These are phyloP conservation scores for Ceratopteris richardii DNA, from an alignment of 75 land plant species.

Conservation along the genomic window DNA sequence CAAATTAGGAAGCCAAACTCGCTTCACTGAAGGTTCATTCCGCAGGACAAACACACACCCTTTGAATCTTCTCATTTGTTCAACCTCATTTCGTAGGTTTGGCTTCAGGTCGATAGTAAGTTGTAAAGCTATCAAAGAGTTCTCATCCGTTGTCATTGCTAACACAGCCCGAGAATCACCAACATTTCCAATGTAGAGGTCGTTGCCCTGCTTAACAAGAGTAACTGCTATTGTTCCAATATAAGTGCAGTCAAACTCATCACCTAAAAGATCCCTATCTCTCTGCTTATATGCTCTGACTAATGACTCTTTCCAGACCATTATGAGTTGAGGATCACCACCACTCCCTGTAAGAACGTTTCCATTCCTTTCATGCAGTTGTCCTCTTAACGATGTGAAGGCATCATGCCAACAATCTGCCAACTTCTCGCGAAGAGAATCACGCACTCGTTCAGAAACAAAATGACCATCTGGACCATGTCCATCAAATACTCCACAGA, in stretches of 20 bases:
- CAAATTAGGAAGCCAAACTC: constrained; percentile 81
- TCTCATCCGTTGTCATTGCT: constrained; percentile 51
- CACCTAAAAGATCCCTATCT: constrained; percentile 50
- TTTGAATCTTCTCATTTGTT: constrained; percentile 60
- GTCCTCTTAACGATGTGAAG: neutral
- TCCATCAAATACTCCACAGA: too few species aligned
- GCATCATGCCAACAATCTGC: too few species aligned
- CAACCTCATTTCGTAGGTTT: too few species aligned
- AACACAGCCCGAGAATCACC: constrained; percentile 83
- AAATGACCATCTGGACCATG: too few species aligned
- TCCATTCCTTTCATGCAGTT: neutral
- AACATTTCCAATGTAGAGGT: constrained; percentile 52
- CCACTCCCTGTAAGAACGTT: neutral
- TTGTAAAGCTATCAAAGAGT: constrained; percentile 46
- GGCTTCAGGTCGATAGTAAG: constrained; percentile 59
- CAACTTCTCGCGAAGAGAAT: too few species aligned
- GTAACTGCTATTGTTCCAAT: constrained; percentile 61
- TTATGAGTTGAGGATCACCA: too few species aligned
- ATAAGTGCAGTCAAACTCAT: too few species aligned
- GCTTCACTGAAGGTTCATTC: constrained; percentile 81
- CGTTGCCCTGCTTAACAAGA: constrained; percentile 60
- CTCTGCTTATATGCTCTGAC: constrained; percentile 40
- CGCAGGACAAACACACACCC: constrained; percentile 86
- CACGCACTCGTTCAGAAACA: too few species aligned
- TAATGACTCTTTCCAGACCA: too few species aligned